Conservation (phyloP, 768 basidiomycete genomes). For the Pholiota molesta region DNA sequence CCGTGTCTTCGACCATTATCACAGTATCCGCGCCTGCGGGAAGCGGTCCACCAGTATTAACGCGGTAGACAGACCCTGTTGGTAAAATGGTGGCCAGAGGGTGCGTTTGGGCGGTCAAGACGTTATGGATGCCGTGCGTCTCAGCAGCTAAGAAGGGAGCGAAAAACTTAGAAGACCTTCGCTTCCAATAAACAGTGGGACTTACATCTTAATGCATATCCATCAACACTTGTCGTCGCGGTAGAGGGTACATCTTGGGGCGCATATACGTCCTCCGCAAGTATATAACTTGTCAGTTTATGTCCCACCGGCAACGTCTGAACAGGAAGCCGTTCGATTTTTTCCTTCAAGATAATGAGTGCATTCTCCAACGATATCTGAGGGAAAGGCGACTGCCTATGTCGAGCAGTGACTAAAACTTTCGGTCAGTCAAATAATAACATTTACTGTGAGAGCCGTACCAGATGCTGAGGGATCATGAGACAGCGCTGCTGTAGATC, state of each 20-base stretch:
- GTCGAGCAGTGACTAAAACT: constrained; percentile 64
- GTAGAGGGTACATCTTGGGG: constrained; percentile 63
- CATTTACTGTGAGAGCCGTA: constrained; percentile 32
- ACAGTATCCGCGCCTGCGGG: constrained; percentile 77
- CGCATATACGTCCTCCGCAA: constrained; percentile 77
- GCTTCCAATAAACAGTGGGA: neutral
- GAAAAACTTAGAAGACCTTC: neutral
- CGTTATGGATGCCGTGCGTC: constrained; percentile 65
- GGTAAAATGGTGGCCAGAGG: constrained; percentile 50
- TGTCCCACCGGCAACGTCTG: constrained; percentile 47
- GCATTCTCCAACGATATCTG: constrained; percentile 70
- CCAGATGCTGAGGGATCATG: constrained; percentile 73
- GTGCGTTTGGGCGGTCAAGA: constrained; percentile 62
- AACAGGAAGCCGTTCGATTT: constrained; percentile 45
- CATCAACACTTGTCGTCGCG: constrained; percentile 83
- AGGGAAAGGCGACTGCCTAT: constrained; percentile 78
- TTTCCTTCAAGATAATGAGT: constrained; percentile 52
- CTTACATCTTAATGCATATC: constrained; percentile 80
- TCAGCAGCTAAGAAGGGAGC: constrained; percentile 52
- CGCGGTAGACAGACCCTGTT: constrained; percentile 60
- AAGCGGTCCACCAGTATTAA: constrained; percentile 87
- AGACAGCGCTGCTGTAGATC: constrained; percentile 51
- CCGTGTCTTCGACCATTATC: constrained; percentile 94
- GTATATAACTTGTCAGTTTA: constrained; percentile 63
- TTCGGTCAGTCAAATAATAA: constrained; percentile 1